A percentile compares a stretch with the other conserved stretches of the same genome.
Evolutionary conservation across 805 yeast species (phyloP).

Genomic region (Nakazawaea peltata): DNA sequence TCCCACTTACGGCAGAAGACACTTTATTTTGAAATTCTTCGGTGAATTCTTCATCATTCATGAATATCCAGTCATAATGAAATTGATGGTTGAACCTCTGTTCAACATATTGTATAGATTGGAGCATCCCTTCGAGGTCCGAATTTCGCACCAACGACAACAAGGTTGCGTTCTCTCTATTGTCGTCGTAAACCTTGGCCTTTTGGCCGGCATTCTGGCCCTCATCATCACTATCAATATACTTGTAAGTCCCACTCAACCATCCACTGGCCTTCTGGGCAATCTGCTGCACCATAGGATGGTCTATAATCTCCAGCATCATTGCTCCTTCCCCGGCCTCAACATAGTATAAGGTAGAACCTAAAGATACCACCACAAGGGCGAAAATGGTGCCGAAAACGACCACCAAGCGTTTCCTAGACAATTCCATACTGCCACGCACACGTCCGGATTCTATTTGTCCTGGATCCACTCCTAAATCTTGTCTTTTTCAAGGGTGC

Average conservation of each 20-base stretch:
- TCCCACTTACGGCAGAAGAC: slow-evolving; percentile 28
- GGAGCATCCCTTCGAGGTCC: slow-evolving; percentile 27
- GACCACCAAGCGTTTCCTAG: too few species aligned
- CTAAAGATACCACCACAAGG: too few species aligned
- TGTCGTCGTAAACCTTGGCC: slow-evolving; percentile 14
- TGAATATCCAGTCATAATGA: slow-evolving; percentile 36
- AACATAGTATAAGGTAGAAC: too few species aligned
- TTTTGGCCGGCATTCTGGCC: not conserved
- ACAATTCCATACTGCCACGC: too few species aligned
- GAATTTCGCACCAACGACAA: slow-evolving; percentile 34
- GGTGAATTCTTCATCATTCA: slow-evolving; percentile 38
- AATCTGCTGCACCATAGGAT: too few species aligned
- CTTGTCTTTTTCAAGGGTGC: too few species aligned
- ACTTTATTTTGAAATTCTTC: slow-evolving; percentile 27
- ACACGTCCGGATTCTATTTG: too few species aligned
- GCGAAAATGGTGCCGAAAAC: too few species aligned
- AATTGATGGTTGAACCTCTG: slow-evolving; percentile 28
- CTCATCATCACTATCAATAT: not conserved
- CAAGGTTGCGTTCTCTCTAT: slow-evolving; percentile 50
- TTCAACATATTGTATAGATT: slow-evolving; percentile 28
- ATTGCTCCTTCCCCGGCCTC: too few species aligned
- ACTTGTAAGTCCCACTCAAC: slow-evolving; percentile 1
- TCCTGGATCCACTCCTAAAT: too few species aligned
- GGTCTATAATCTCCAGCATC: too few species aligned
- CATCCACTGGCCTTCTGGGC: not conserved